phyloP scores from a whole-genome alignment of 2,329 filamentous ascomycete genomes.

The Thyridium curvatum region DNA sequence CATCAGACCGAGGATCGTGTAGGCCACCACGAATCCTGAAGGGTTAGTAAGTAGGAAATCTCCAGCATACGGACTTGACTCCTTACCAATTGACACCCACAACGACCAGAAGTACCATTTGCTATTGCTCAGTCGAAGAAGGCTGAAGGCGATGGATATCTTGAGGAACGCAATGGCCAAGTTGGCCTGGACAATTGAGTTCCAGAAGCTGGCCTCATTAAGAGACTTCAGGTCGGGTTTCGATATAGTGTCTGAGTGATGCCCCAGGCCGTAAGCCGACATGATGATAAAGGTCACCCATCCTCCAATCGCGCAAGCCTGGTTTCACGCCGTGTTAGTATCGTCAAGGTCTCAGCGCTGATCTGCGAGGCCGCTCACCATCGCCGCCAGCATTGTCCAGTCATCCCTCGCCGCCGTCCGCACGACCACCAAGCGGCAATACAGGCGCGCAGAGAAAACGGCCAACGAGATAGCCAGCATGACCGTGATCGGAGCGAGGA shows the following conservation, averaged over 20 bases:
- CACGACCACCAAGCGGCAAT: slow-evolving; percentile 12
- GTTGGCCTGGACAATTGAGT: slow-evolving; percentile 36
- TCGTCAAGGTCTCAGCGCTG: too few relatives aligned
- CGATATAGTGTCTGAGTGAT: slow-evolving; percentile 30
- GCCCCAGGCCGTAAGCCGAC: slow-evolving; percentile 37
- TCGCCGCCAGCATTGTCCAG: slow-evolving; percentile 17
- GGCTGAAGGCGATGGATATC: slow-evolving; percentile 12
- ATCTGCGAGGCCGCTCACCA: slow-evolving; percentile 11
- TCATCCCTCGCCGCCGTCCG: slow-evolving; percentile 19
- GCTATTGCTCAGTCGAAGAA: slow-evolving; percentile 12
- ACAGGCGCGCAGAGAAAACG: slow-evolving; percentile 9
- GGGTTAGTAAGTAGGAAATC: background rate
- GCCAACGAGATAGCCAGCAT: slow-evolving; percentile 16
- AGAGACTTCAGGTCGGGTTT: slow-evolving; percentile 23
- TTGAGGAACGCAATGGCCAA: slow-evolving; percentile 11
- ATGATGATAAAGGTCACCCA: slow-evolving; percentile 32
- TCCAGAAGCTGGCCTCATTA: slow-evolving; percentile 34
- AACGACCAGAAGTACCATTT: slow-evolving; percentile 16
- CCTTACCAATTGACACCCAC: slow-evolving; percentile 14
- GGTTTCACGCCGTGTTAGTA: too few relatives aligned
- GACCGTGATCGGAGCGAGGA: slow-evolving; percentile 13
- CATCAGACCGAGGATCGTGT: slow-evolving; percentile 13
- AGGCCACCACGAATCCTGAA: slow-evolving; percentile 12
- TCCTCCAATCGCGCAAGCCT: slow-evolving; percentile 21
- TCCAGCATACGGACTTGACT: too few relatives aligned